These are phyloP conservation scores for Larix sibirica DNA, from an alignment of 83 land plant genomes.

Conservation along the genomic window DNA sequence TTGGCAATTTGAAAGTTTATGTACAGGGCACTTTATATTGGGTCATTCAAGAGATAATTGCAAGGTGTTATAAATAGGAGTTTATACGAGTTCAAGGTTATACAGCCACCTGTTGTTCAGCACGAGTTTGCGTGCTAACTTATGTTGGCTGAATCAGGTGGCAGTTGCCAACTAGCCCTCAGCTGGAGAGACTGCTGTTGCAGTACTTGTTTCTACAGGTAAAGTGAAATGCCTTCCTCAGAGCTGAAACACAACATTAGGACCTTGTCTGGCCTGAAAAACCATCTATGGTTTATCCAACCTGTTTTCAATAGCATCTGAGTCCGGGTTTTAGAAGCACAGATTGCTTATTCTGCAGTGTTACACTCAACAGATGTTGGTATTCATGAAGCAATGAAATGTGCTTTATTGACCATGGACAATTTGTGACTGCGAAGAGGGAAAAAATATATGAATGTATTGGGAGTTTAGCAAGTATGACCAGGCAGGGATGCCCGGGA, in stretches of 20 bases:
- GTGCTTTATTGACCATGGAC: neutral
- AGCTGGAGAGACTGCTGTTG: slow-evolving; percentile 8
- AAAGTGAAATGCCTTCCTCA: slow-evolving; percentile 9
- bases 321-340: neutral
- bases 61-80: neutral
- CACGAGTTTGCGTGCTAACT: slow-evolving; percentile 13
- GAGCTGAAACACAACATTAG: slow-evolving; percentile 12
- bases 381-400: neutral
- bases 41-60: neutral
- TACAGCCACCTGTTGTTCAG: neutral
- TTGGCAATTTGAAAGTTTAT: slow-evolving; percentile 3
- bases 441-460: neutral
- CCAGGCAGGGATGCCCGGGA: neutral
- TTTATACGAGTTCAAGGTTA: slow-evolving; percentile 9
- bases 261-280: neutral
- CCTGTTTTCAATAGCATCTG: neutral
- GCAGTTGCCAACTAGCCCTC: slow-evolving; percentile 13
- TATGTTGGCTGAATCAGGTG: slow-evolving; percentile 16
- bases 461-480: neutral
- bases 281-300: slow-evolving; percentile 8
- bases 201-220: slow-evolving; percentile 16
- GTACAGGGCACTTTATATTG: neutral
- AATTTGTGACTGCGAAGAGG: neutral
- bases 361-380: neutral
- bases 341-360: slow-evolving; percentile 3